These are phyloP conservation scores for Nigrospora sphaerica DNA, from an alignment of 2,329 filamentous ascomycete species.

Conservation along the genomic window DNA sequence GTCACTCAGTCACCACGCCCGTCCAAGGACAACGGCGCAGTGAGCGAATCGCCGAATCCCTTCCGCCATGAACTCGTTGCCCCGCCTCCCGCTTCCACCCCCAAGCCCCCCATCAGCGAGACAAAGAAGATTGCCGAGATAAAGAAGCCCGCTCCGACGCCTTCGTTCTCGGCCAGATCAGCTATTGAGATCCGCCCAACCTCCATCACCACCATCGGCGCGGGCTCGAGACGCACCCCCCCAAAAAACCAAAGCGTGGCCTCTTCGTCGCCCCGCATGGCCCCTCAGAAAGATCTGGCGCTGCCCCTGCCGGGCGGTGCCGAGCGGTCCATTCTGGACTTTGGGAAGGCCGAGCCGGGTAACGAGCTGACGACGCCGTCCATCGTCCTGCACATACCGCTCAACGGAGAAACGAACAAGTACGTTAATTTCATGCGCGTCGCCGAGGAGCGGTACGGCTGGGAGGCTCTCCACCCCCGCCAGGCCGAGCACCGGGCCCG, in stretches of 20 bases:
- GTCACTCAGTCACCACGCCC: constrained; percentile 20
- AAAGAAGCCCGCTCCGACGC: constrained; percentile 30
- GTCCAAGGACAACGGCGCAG: constrained; percentile 25
- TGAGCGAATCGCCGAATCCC: constrained; percentile 36
- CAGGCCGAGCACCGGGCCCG: constrained; percentile 83
- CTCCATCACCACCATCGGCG: constrained; percentile 25
- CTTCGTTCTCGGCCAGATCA: constrained; percentile 12
- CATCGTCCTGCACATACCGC: constrained; percentile 76
- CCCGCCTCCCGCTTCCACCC: constrained; percentile 11
- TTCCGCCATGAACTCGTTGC: constrained; percentile 27
- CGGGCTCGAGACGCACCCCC: constrained; percentile 17
- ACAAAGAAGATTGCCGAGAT: constrained; percentile 19
- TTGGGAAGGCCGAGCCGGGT: constrained; percentile 51
- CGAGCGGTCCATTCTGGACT: constrained; percentile 54
- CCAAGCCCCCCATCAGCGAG: constrained; percentile 10
- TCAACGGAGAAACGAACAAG: constrained; percentile 77
- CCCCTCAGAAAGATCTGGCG: constrained; percentile 38
- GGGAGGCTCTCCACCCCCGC: constrained; percentile 86
- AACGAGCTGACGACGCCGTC: constrained; percentile 59
- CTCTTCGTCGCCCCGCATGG: constrained; percentile 42
- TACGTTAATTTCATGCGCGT: constrained; percentile 93
- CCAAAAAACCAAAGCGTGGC: constrained; percentile 29
- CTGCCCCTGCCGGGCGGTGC: constrained; percentile 24
- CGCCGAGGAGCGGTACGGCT: constrained; percentile 90
- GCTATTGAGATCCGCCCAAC: constrained; percentile 24